phyloP scores from a whole-genome alignment of 345 rosid genomes.

The Geranium rotundifolium region DNA sequence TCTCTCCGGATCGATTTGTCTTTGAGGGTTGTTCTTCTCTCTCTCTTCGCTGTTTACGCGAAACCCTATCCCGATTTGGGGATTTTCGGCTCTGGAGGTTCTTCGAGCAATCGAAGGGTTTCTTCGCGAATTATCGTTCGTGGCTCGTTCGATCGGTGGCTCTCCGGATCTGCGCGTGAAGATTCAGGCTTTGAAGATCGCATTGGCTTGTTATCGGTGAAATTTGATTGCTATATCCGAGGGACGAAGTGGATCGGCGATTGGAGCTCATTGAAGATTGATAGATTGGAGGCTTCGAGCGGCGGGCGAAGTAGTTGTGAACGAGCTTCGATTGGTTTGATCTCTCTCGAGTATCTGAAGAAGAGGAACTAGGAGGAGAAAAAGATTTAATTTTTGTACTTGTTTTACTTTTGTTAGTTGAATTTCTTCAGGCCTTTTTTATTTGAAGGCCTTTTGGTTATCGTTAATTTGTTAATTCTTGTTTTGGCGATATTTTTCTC shows the following conservation, averaged over 20 bases:
- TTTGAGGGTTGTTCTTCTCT: not conserved
- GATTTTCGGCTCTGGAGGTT: not conserved
- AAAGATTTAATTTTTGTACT: constrained; percentile 10
- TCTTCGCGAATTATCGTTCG: not conserved
- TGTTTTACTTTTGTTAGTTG: constrained; percentile 9
- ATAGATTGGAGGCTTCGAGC: not conserved
- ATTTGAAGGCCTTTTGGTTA: constrained; percentile 19
- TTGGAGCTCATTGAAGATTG: not conserved
- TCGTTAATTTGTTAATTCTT: constrained; percentile 7
- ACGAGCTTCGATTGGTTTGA: constrained; percentile 14
- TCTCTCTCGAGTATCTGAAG: constrained; percentile 7
- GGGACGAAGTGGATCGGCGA: not conserved
- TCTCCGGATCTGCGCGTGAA: not conserved
- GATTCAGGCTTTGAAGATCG: not conserved
- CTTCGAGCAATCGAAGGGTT: not conserved
- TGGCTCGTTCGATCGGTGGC: not conserved
- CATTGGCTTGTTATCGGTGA: not conserved
- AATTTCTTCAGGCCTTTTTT: constrained; percentile 31
- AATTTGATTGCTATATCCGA: not conserved
- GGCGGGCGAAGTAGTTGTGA: not conserved
- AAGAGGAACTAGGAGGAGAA: constrained; percentile 5
- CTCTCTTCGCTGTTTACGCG: not conserved
- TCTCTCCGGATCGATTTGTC: not conserved
- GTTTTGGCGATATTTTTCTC: constrained; percentile 10
- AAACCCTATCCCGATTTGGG: not conserved